A percentile compares a stretch with the other conserved stretches of the same genome.
Evolutionary conservation across 1,284 basidiomycete genomes (phyloP).

Genomic region (Cutaneotrichosporon sp.): DNA sequence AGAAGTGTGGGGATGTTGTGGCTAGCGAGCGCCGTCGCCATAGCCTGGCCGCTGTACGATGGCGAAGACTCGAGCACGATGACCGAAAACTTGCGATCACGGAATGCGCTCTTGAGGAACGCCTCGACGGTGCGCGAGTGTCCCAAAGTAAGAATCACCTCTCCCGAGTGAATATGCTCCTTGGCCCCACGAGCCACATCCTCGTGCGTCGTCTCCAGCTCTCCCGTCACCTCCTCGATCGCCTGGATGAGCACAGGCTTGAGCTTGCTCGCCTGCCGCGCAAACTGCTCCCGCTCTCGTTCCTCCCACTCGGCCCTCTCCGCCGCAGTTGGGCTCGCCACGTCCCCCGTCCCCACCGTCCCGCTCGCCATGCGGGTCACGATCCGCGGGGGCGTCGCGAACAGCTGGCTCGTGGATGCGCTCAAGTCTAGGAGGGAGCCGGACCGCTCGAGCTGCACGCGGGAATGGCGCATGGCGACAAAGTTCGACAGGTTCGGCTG

Average conservation of each 20-base stretch:
- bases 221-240: constrained; percentile 88
- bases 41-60: constrained; percentile 77
- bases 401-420: constrained; percentile 28
- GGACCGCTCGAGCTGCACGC: constrained; percentile 42
- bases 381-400: constrained; percentile 27
- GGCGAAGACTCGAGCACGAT: constrained; percentile 94
- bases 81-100: constrained; percentile 89
- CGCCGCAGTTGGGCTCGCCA: background rate
- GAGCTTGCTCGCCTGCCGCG: constrained; percentile 44
- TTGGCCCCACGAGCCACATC: constrained; percentile 89
- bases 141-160: constrained; percentile 94
- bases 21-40: constrained; percentile 72
- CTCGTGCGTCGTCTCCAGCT: constrained; percentile 92
- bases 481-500: constrained; percentile 44
- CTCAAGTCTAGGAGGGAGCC: constrained; percentile 26
- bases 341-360: background rate
- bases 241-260: constrained; percentile 69
- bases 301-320: constrained; percentile 11
- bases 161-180: constrained; percentile 95
- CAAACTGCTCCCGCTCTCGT: constrained; percentile 38
- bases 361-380: background rate
- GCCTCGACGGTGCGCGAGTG: constrained; percentile 89
- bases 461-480: constrained; percentile 47
- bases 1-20: constrained; percentile 87
- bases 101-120: constrained; percentile 85